phyloP scores from a whole-genome alignment of 129 eudicot species.

The Saussurea involucrata region DNA sequence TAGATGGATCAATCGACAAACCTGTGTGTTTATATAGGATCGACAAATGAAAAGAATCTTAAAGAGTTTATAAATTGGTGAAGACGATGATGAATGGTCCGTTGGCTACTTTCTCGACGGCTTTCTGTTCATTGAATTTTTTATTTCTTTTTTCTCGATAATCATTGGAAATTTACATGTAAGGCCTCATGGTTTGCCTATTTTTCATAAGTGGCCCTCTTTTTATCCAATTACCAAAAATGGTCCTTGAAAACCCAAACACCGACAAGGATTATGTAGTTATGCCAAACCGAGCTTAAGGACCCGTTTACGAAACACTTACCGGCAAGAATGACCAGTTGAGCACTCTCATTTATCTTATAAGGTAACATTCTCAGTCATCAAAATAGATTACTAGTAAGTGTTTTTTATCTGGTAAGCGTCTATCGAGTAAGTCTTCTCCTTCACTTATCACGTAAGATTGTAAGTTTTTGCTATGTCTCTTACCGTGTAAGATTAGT shows the following conservation, averaged over 20 bases:
- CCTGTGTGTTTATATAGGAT: constrained; percentile 13
- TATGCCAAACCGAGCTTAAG: background rate
- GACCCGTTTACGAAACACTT: background rate
- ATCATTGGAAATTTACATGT: background rate
- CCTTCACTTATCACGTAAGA: background rate
- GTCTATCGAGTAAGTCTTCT: background rate
- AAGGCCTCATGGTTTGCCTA: background rate
- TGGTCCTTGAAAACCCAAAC: background rate
- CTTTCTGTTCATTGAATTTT: constrained; percentile 31
- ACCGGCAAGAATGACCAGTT: background rate
- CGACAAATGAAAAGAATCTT: constrained; percentile 1
- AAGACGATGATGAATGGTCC: constrained; percentile 19
- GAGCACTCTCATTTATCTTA: background rate
- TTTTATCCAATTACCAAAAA: background rate
- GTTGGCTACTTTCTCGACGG: constrained; percentile 29
- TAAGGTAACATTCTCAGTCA: no score
- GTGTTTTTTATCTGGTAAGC: no score
- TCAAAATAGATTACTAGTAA: no score
- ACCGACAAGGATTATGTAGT: background rate
- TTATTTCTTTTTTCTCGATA: background rate
- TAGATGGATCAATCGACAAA: background rate
- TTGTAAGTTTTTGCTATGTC: background rate
- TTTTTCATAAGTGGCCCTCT: background rate
- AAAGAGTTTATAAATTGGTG: background rate
- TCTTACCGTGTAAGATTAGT: background rate